Evolutionary conservation across 2,329 filamentous ascomycete genomes (phyloP), one percentile per base, ranked within the genome.

Genomic region (Aureobasidium musti): DNA sequence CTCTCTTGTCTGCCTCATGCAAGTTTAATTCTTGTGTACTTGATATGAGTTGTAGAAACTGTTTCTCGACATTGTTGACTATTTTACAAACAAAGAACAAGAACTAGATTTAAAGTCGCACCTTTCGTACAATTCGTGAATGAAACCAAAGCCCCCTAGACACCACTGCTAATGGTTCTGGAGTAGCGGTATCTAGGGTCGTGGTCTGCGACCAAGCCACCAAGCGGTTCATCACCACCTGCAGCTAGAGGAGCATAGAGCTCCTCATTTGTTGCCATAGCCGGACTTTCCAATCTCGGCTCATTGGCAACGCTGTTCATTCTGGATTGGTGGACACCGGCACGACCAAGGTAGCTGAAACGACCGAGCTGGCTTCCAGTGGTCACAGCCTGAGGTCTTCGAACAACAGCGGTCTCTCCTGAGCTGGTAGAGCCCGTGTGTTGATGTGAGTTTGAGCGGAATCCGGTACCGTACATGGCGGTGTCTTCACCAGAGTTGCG

Each of bases 391-490:
- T 28, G 35, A 3, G 68, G 68, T 41, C 68, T 67, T 35, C 64
- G 68, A 4, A 54, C 45, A 4, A 67, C 61, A 37, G 63, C 33
- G 2, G 68, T 71, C 8, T 63, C 47, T 35, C 67, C 66, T n/a
- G 67, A 69, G 49, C 53, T 57, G 21, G 50, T 60, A 19, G 68
- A 67, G n/a, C 28, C 50, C 11, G 56, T 54, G 39, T 67, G 30
- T 35, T 56, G 21, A n/a, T 66, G 61, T 47, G 66, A 66, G 11
- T 63, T 64, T 3, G 54, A 41, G 21, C 69, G 57, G 66, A 68
- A 71, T 2, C 63, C 54, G 2, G 68, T 70, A n/a, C 70, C 70
- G 43, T 71, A 71, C 70, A 71, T 69, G 26, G 54, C 59, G 3
- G 61, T 45, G 17, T 21, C 45, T 11, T 65, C 28, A 23, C 30